phyloP scores from a whole-genome alignment of 163 green algal genomes.

The Picocystis sp. region DNA sequence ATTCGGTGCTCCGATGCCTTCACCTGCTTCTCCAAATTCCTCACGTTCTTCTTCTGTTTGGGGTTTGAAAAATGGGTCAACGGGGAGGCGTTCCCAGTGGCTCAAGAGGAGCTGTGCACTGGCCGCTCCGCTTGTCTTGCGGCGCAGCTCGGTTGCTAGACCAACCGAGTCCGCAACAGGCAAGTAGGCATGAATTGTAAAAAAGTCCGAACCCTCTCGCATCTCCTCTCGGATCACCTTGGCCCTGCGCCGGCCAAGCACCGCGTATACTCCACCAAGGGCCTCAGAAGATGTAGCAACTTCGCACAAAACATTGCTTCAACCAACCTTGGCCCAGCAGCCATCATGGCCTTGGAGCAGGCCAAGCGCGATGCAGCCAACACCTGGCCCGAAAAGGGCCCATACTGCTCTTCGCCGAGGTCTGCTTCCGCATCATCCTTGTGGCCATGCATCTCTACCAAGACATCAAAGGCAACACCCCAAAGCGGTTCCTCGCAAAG shows the following conservation, averaged over 20 bases:
- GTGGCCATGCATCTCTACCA: slow-evolving; percentile 33
- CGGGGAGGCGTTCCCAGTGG: slow-evolving; percentile 83
- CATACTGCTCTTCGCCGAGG: slow-evolving; percentile 55
- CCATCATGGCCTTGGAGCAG: slow-evolving; percentile 50
- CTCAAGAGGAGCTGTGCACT: slow-evolving; percentile 44
- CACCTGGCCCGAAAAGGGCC: slow-evolving; percentile 67
- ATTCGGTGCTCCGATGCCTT: slow-evolving; percentile 46
- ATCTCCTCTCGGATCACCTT: slow-evolving; percentile 27
- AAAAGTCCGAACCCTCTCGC: slow-evolving; percentile 27
- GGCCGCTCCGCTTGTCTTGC: slow-evolving; percentile 58
- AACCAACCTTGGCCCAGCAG: slow-evolving; percentile 61
- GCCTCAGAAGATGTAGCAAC: slow-evolving; percentile 20
- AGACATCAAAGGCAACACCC: slow-evolving; percentile 70
- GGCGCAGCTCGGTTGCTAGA: slow-evolving; percentile 76
- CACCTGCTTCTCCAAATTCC: slow-evolving; percentile 81
- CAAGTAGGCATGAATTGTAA: slow-evolving; percentile 64
- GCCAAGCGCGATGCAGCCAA: slow-evolving; percentile 29
- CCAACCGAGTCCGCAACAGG: slow-evolving; percentile 82
- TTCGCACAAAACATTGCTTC: slow-evolving; percentile 26
- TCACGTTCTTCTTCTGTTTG: slow-evolving; percentile 89
- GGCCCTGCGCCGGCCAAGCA: slow-evolving; percentile 49
- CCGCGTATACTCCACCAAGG: slow-evolving; percentile 65
- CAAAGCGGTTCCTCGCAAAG: slow-evolving; percentile 93
- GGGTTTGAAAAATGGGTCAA: slow-evolving; percentile 90
- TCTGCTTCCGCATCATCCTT: not conserved